phyloP scores from a whole-genome alignment of 805 yeast genomes.

The Wickerhamiella cacticola region DNA sequence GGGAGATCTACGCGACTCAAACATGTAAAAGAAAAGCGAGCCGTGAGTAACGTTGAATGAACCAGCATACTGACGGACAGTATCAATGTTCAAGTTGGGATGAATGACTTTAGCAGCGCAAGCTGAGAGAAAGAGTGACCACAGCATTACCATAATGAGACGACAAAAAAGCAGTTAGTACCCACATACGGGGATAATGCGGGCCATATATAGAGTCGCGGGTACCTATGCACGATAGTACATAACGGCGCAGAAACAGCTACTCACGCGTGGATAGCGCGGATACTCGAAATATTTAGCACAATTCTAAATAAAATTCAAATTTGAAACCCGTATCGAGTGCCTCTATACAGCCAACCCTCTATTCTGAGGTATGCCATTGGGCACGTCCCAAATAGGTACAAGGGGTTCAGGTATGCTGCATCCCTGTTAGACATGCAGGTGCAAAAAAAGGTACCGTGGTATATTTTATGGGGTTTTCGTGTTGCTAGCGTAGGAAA shows the following conservation, averaged over 20 bases:
- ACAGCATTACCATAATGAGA: neutral
- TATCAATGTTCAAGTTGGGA: neutral
- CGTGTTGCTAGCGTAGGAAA: too few relatives aligned
- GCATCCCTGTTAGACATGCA: too few relatives aligned
- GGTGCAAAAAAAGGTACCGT: too few relatives aligned
- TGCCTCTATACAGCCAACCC: neutral
- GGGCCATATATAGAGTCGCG: neutral
- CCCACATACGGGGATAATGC: too few relatives aligned
- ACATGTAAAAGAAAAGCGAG: constrained; percentile 56
- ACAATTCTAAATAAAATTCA: neutral
- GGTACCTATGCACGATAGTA: neutral
- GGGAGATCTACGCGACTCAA: constrained; percentile 75
- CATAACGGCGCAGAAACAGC: neutral
- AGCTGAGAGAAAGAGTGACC: neutral
- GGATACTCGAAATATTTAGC: neutral
- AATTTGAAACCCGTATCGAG: neutral
- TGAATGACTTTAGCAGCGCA: neutral
- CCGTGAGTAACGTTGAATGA: constrained; percentile 53
- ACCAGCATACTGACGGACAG: constrained; percentile 34
- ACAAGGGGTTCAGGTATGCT: neutral
- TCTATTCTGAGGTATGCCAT: neutral
- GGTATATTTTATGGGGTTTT: too few relatives aligned
- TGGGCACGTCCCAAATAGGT: neutral
- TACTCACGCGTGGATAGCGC: too few relatives aligned
- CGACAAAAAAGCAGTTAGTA: too few relatives aligned